Base-by-base conservation (phyloP, 805 yeast species). In the Candida quercuum region DNA sequence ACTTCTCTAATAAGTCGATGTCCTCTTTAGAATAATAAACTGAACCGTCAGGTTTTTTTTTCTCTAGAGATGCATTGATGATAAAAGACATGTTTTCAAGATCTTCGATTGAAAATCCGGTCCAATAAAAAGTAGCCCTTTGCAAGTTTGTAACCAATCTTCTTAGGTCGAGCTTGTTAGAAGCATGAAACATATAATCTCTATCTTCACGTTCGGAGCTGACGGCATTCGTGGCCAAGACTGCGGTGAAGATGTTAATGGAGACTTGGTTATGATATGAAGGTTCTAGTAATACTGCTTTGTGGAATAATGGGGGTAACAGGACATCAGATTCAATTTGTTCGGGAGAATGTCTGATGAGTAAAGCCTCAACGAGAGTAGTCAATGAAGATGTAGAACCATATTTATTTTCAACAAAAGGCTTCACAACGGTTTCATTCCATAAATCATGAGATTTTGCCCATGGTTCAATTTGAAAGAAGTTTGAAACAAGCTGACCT, bases 41-140 rank as follows among this genome's bases (percentile, higher is more conserved):
- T 1, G 47, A 41, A 0, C 60, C 60, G 22, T 50, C 50, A 20
- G 56, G 55, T 12, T 52, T 47, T 23, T 49, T 47, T 40, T 68
- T 69, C 14, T 68, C 63, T 25, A 76, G 41, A 6, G 77, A 69
- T 17, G 59, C 56, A 13, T 64, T 58, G 35, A 81, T 71, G 21
- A 81, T 70, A 17, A 61, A 58, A 2, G 74, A 52, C 55, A 81
- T 62, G 17, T 70, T 63, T 34, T 74, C 73, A 21, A 81, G 63
- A 56, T 81, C 87, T 29, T 64, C 66, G 19, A 68, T 66, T 11
- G 80, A 66, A 51, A 81, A 81, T 0, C 87, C 88, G 1, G 86
- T 77, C 89, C 89, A 81, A 48, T 77, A 78, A 52, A 81, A 80
- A 0, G 88, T 78, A 1, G 83, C 77, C 40, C 81, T 65, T 54